A percentile compares a stretch with the other conserved stretches of the same genome.
Conservation (phyloP, 2,329 filamentous ascomycete species). For the Fusarium marasasianum region DNA sequence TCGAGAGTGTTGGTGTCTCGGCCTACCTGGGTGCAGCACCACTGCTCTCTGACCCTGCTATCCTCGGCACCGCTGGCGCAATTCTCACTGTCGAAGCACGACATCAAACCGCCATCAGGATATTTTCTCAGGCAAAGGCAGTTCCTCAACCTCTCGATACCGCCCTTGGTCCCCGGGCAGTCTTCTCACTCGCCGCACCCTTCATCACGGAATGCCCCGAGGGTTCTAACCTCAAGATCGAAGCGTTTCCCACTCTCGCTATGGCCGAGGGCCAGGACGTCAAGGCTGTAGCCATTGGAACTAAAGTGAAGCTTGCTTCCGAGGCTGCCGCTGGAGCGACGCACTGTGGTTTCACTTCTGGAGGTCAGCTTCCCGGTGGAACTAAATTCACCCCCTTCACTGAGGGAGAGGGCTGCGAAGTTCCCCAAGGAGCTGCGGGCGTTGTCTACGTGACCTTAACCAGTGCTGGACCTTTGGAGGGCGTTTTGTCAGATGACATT, state of each 20-base stretch:
- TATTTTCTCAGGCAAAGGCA: constrained; percentile 63
- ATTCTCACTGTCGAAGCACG: constrained; percentile 79
- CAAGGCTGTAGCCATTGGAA: constrained; percentile 48
- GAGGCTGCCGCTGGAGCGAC: constrained; percentile 60
- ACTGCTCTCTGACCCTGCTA: constrained; percentile 65
- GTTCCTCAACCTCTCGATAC: constrained; percentile 77
- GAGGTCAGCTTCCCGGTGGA: constrained; percentile 63
- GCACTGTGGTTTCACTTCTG: constrained; percentile 75
- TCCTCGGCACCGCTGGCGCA: constrained; percentile 72
- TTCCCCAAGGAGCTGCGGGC: constrained; percentile 70
- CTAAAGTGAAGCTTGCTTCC: constrained; percentile 55
- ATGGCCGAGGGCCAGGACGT: constrained; percentile 58
- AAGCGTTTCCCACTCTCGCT: constrained; percentile 67
- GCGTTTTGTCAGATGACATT: constrained; percentile 67
- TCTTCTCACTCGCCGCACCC: constrained; percentile 77
- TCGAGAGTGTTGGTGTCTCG: constrained; percentile 79
- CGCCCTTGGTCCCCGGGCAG: constrained; percentile 71
- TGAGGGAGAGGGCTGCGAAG: constrained; percentile 61
- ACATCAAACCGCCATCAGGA: constrained; percentile 77
- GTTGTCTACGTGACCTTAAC: constrained; percentile 75
- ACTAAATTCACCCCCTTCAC: constrained; percentile 68
- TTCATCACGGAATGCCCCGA: constrained; percentile 78
- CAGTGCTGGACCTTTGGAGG: constrained; percentile 59
- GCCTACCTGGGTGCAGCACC: constrained; percentile 78
- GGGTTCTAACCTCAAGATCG: constrained; percentile 68